phyloP scores from a whole-genome alignment of 2,329 filamentous ascomycete species.

The Fusarium sublunatum region DNA sequence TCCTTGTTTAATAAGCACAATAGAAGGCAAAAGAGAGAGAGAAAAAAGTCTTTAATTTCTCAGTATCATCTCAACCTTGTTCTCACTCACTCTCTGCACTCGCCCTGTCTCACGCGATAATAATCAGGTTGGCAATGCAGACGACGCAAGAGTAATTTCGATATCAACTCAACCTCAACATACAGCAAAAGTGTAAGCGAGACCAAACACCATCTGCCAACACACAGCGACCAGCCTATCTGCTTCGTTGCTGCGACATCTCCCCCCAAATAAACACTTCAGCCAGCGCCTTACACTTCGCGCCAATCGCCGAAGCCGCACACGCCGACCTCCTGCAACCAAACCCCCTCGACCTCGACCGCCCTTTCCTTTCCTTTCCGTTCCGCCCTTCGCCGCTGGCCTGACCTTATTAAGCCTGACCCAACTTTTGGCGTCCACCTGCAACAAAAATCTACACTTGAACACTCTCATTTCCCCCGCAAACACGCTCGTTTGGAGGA shows the following conservation, averaged over 20 bases:
- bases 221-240: slow-evolving; percentile 16
- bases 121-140: not conserved
- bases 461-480: slow-evolving; percentile 2
- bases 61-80: not conserved
- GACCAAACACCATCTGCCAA: slow-evolving; percentile 7
- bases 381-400: slow-evolving; percentile 35
- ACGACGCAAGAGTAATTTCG: too few species aligned
- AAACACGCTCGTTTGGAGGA: slow-evolving; percentile 14
- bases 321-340: slow-evolving; percentile 21
- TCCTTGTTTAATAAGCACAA: not conserved
- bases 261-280: slow-evolving; percentile 4
- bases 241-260: slow-evolving; percentile 10
- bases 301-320: slow-evolving; percentile 37
- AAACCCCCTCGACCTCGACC: slow-evolving; percentile 34
- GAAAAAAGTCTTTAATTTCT: not conserved
- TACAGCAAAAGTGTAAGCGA: not conserved
- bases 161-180: not conserved
- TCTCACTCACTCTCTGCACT: not conserved
- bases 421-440: slow-evolving; percentile 21
- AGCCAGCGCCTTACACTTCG: not conserved
- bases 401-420: slow-evolving; percentile 42
- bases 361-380: slow-evolving; percentile 34
- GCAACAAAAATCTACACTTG: slow-evolving; percentile 14
- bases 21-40: not conserved
- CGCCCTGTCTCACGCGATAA: slow-evolving; percentile 1